These are phyloP conservation scores for Climacium dendroides DNA, from an alignment of 225 moss, liverwort and hornwort genomes.

Conservation along the genomic window DNA sequence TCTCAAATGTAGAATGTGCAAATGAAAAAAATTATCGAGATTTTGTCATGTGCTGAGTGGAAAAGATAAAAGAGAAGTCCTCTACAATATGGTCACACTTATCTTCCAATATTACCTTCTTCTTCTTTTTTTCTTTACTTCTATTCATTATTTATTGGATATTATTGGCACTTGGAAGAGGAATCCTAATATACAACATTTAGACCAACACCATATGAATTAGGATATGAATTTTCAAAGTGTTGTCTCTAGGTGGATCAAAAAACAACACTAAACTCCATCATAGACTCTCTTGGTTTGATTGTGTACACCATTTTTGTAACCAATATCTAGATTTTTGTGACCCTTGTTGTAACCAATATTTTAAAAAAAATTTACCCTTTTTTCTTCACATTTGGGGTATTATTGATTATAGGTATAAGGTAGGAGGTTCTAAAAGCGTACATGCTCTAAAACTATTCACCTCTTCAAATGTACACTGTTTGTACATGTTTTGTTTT, in stretches of 20 bases:
- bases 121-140: no score
- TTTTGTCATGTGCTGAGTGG: background rate
- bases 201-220: background rate
- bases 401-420: no score
- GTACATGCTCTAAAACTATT: no score
- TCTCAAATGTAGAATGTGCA: background rate
- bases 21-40: background rate
- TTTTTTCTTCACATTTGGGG: background rate
- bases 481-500: no score
- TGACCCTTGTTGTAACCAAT: no score
- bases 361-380: no score
- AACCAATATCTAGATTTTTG: background rate
- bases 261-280: rapidly evolving
- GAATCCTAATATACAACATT: background rate
- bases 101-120: no score
- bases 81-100: background rate
- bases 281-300: background rate
- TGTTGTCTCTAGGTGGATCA: no score
- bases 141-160: no score
- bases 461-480: no score
- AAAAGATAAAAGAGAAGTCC: background rate
- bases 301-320: background rate
- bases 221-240: background rate
- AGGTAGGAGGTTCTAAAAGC: no score
- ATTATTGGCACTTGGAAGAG: background rate